phyloP scores from a whole-genome alignment of 2,329 filamentous ascomycete genomes.

The Cytospora mali region DNA sequence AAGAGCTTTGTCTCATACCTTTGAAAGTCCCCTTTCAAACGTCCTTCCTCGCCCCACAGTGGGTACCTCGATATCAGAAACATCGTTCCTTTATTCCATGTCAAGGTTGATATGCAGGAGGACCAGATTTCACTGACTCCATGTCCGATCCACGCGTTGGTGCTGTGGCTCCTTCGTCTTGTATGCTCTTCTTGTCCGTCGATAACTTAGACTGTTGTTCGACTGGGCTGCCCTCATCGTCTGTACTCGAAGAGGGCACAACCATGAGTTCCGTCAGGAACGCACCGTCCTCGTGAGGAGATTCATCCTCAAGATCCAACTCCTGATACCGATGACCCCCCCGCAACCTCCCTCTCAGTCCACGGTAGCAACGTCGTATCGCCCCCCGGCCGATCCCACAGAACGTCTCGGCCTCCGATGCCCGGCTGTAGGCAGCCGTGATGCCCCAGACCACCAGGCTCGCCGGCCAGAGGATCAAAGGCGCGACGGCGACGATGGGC shows the following conservation, averaged over 20 bases:
- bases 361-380: background rate
- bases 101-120: background rate
- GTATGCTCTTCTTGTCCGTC: background rate
- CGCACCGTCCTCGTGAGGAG: no score
- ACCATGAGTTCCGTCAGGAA: background rate
- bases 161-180: background rate
- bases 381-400: background rate
- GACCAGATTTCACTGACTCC: background rate
- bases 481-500: background rate
- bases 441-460: background rate
- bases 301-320: background rate
- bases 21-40: background rate
- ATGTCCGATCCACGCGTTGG: background rate
- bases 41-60: no score
- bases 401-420: background rate
- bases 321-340: background rate
- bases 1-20: background rate
- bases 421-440: background rate
- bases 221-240: background rate
- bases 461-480: background rate
- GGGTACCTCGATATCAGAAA: background rate
- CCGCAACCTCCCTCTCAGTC: background rate
- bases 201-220: background rate
- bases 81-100: background rate
- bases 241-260: background rate